These are phyloP conservation scores for Talaromyces sp. DNA, from an alignment of 2,329 filamentous ascomycete species.

Conservation along the genomic window DNA sequence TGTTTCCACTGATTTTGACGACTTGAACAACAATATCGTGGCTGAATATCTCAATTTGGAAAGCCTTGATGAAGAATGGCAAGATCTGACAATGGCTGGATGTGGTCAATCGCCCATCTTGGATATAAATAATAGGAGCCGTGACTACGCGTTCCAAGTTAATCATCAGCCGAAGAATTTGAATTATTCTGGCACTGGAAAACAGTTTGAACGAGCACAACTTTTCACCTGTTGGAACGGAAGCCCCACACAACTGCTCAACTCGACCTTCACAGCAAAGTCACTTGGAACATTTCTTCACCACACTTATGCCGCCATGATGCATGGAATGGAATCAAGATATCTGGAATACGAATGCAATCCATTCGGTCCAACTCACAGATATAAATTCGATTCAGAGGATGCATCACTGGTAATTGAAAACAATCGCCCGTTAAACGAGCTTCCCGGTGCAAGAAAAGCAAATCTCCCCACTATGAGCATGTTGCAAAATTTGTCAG, in stretches of 20 bases:
- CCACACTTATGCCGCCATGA: not conserved
- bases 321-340: constrained; percentile 7
- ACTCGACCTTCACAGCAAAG: not conserved
- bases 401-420: not conserved
- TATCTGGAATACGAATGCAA: constrained; percentile 6
- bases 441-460: not conserved
- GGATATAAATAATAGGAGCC: not conserved
- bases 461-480: not conserved
- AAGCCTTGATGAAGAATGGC: not conserved
- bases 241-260: constrained; percentile 6
- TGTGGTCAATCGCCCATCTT: not conserved
- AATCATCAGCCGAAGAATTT: not conserved
- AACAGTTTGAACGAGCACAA: not conserved
- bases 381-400: not conserved
- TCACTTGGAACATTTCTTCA: not conserved
- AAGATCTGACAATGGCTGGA: not conserved
- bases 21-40: not conserved
- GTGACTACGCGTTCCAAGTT: not conserved
- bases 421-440: not conserved
- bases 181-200: not conserved
- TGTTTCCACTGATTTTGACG: not conserved
- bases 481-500: not conserved
- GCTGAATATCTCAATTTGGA: not conserved
- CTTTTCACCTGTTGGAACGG: not conserved
- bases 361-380: not conserved